phyloP scores from a whole-genome alignment of 1,139 yeast genomes.

The Chernovozyma sophiae-reginae region DNA sequence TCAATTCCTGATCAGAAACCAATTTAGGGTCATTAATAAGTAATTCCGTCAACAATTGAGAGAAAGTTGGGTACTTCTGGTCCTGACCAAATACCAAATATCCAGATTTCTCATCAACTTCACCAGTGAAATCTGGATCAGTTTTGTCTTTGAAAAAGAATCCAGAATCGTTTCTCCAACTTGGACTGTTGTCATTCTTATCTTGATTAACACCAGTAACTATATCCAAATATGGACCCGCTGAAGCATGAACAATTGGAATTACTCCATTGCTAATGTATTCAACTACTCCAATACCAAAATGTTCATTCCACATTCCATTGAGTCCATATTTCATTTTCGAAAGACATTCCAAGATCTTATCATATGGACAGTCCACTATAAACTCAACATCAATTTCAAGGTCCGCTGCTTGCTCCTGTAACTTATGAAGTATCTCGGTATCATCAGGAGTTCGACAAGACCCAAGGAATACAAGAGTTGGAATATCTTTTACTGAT shows the following conservation, averaged over 20 bases:
- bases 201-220: slow-evolving; percentile 37
- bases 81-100: slow-evolving; percentile 15
- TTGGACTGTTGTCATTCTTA: slow-evolving; percentile 12
- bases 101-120: slow-evolving; percentile 10
- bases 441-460: slow-evolving; percentile 72
- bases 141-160: slow-evolving; percentile 61
- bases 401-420: slow-evolving; percentile 44
- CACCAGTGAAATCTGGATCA: slow-evolving; percentile 52
- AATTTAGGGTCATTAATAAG: slow-evolving; percentile 40
- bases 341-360: slow-evolving; percentile 52
- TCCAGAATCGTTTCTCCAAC: slow-evolving; percentile 53
- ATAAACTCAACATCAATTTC: slow-evolving; percentile 55
- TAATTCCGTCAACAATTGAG: slow-evolving; percentile 31
- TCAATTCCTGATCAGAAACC: slow-evolving; percentile 29
- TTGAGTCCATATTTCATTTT: slow-evolving; percentile 75
- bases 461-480: slow-evolving; percentile 75
- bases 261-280: slow-evolving; percentile 82
- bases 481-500: slow-evolving; percentile 33
- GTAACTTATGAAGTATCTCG: slow-evolving; percentile 49
- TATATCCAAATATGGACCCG: slow-evolving; percentile 90
- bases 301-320: slow-evolving; percentile 99
- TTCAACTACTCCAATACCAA: slow-evolving; percentile 96
- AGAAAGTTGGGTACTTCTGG: slow-evolving; percentile 37
- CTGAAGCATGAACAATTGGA: slow-evolving; percentile 86
- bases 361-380: slow-evolving; percentile 70